Conservation (phyloP, 257 asterid species). For the Gentiana dahurica region DNA sequence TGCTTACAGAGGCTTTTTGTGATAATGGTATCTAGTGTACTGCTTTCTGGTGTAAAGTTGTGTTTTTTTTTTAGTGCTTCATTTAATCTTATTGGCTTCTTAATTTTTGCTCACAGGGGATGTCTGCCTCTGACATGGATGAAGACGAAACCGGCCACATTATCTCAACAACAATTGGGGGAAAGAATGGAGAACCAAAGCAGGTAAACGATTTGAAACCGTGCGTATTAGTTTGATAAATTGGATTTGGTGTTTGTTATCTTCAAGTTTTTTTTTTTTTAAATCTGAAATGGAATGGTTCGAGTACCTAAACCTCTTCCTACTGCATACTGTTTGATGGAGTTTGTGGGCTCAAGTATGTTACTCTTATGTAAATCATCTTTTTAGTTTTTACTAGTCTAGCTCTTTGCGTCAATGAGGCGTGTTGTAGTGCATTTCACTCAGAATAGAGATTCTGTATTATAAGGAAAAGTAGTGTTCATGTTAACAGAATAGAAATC, state of each 20-base stretch:
- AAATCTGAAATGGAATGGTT: not conserved
- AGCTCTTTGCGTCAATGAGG: not conserved
- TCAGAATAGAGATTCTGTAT: no score
- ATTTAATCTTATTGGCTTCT: not conserved
- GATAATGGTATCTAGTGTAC: no score
- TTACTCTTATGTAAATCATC: no score
- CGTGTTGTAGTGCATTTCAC: not conserved
- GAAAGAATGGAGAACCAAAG: slow-evolving; percentile 94
- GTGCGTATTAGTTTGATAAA: no score
- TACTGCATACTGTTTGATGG: not conserved
- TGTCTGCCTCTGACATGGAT: slow-evolving; percentile 66
- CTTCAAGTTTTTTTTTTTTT: not conserved
- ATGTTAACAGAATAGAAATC: no score
- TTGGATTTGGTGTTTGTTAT: not conserved
- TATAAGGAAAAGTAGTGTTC: no score
- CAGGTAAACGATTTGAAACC: slow-evolving; percentile 33
- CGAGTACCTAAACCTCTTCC: not conserved
- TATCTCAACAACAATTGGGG: slow-evolving; percentile 86
- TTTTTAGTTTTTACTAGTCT: no score
- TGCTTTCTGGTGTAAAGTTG: no score
- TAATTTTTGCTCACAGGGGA: slow-evolving; percentile 32
- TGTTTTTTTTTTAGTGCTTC: not conserved
- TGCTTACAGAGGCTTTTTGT: no score
- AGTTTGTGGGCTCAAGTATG: no score
- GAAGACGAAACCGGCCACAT: slow-evolving; percentile 79